These are phyloP conservation scores for Cladophialophora chaetospira DNA, from an alignment of 2,329 filamentous ascomycete genomes.

Conservation along the genomic window DNA sequence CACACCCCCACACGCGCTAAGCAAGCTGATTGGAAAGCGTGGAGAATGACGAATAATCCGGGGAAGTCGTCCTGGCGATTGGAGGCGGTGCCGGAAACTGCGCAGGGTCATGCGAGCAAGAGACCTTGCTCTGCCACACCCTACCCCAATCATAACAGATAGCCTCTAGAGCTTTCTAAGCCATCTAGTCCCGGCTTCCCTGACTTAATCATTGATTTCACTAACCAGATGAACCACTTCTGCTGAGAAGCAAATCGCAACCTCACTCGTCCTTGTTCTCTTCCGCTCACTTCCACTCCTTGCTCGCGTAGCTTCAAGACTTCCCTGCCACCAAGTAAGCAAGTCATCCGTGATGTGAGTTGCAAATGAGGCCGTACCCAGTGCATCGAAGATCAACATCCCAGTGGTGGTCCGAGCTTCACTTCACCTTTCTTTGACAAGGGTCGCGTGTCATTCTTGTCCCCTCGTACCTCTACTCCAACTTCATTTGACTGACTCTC, in stretches of 20 bases:
- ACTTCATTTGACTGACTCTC: constrained; percentile 23
- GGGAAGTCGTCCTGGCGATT: constrained; percentile 26
- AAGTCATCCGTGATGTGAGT: constrained; percentile 22
- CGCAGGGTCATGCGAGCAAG: constrained; percentile 28
- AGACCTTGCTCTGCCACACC: not conserved
- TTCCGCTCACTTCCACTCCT: not conserved
- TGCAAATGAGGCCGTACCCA: not conserved
- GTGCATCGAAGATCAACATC: constrained; percentile 11
- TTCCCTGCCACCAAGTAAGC: not conserved
- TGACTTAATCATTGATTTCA: constrained; percentile 7
- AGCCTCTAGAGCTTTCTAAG: constrained; percentile 15
- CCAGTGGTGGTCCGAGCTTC: constrained; percentile 29
- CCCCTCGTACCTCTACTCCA: constrained; percentile 19
- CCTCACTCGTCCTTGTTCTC: constrained; percentile 6
- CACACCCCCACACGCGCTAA: constrained; percentile 28
- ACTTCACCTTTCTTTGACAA: constrained; percentile 18
- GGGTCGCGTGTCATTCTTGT: constrained; percentile 25
- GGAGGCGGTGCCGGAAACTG: constrained; percentile 23
- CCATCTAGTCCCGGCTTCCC: constrained; percentile 5
- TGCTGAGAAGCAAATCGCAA: constrained; percentile 21
- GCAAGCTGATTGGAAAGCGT: constrained; percentile 5
- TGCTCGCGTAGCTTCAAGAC: constrained; percentile 1
- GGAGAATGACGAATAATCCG: constrained; percentile 18
- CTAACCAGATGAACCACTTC: constrained; percentile 1
- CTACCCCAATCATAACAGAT: constrained; percentile 11